Evolutionary conservation across 148 eudicot species (phyloP), one percentile per base, ranked within the genome.

Genomic region (Arbutus unedo): DNA sequence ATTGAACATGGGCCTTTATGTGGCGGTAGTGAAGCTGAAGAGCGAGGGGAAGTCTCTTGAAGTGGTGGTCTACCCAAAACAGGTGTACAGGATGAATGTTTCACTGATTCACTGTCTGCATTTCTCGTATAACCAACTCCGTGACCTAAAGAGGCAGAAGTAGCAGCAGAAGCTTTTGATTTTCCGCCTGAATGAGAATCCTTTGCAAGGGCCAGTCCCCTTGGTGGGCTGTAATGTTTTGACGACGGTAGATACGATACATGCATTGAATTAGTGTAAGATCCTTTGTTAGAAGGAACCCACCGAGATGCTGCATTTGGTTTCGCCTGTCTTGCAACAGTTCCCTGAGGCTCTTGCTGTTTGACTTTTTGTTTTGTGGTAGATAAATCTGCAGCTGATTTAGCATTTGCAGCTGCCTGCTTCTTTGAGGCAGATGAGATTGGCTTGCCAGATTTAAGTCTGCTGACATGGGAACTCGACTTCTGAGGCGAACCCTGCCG

Each of bases 261-360:
- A 84, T 94, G 99, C 99, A 94, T 92, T 51, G 97, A 96, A 77
- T 92, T 91, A 72, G 92, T 91, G 85, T 90, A 91, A 77, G 93
- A 87, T 38, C 94, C 97, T 88, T 92, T 93, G 83, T 94, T 93
- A 60, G 97, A 84, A 72, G 98, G 98, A 78, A 94, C 90, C 97
- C 94, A 94, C 41, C 91, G 85, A 78, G 93, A 93, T 76, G 85
- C 95, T 60, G 85, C 79, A 83, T 85, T 91, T 83, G 92, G 88
- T 87, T 94, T 94, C 31, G 85, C 84, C 74, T 60, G 83, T 71
- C 91, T 89, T 74, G 75, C 47, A 76, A 56, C 18, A 76, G 85
- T 81, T 48, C 73, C 87, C 56, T 73, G 84, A 71, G 83, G 38
- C 59, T 92, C 98, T 71, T 81, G 89, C 84, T 83, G 89, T 81